Percentiles rank a stretch among this genome's conserved stretches.
Conservation (phyloP, 176 grass and related monocot species). For the Avena sativa region DNA sequence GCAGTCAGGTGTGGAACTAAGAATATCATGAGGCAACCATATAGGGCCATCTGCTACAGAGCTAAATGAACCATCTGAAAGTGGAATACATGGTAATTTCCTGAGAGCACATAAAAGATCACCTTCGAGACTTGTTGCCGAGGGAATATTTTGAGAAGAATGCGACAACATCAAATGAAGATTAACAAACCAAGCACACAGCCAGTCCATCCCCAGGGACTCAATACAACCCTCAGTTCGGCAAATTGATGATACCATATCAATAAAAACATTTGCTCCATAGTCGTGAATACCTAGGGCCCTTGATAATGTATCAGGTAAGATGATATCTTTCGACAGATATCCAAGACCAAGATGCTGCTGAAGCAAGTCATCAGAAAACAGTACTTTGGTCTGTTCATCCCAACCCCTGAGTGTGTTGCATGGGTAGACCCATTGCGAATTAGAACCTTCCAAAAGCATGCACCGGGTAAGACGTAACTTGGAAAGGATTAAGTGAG, state of each 20-base stretch:
- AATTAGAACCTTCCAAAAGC: constrained; percentile 78
- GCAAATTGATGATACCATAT: constrained; percentile 79
- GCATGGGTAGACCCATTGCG: constrained; percentile 75
- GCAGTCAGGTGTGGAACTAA: constrained; percentile 55
- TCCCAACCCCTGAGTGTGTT: constrained; percentile 81
- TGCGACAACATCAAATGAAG: constrained; percentile 67
- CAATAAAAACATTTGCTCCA: constrained; percentile 77
- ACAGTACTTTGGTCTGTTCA: constrained; percentile 64
- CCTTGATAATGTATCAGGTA: constrained; percentile 84
- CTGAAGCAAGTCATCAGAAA: constrained; percentile 80
- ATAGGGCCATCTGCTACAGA: constrained; percentile 82
- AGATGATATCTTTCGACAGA: constrained; percentile 74
- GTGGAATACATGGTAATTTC: constrained; percentile 83
- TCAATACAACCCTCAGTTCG: constrained; percentile 59
- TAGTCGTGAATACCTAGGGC: constrained; percentile 80
- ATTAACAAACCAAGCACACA: constrained; percentile 82
- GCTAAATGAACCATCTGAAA: constrained; percentile 87
- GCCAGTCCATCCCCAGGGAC: constrained; percentile 80
- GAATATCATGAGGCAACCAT: constrained; percentile 84
- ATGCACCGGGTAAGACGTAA: constrained; percentile 77
- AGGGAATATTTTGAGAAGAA: constrained; percentile 54
- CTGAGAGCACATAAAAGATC: constrained; percentile 68
- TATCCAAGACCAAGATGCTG: constrained; percentile 86
- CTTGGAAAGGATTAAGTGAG: constrained; percentile 89
- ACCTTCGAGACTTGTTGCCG: constrained; percentile 54